Evolutionary conservation across 306 rosid species (phyloP), one percentile per base, ranked within the genome.

Genomic region (Alnus rubra): DNA sequence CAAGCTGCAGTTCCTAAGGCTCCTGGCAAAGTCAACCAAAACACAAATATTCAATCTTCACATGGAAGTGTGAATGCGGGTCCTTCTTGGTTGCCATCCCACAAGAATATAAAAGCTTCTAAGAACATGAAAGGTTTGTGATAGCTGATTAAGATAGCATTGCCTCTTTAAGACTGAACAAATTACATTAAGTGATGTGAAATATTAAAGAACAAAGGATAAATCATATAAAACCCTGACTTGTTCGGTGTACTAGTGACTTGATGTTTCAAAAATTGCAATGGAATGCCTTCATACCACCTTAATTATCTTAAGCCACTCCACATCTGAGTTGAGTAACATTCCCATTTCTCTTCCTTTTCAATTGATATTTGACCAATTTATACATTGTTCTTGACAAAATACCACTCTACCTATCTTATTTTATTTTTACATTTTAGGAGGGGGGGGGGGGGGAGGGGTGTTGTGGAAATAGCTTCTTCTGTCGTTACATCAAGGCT

Each of bases 1-100:
- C 84, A 96, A 86, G 76, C 9, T 84, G 90, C 98, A 96, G 83
- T 91, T 93, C 86, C 97, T 86, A 73, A 96, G 90, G 73, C 97
- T 91, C 97, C 99, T 96, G 82, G 67, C 7, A 83, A 69, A 72
- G 75, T 60, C 76, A 84, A 84, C 31, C 51, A 81, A 74, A 65
- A 77, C 68, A 82, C 73, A 76, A 70, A 67, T 15, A 10, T 19
- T 23, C 10, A 59, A 9, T 59, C 37, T 59, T 5, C 3, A 28
- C 35, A 55, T 55, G 62, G 23, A 59, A 31, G 5, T 19, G 1
- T 1, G 3, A 45, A 68, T 42, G 12, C 4, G 31, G 33, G 16
- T 39, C 37, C 31, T 68, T 19, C 52, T 7, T 9, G 72, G 42
- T 9, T 68, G 15, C 72, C 72, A 39, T 42, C 31, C 14, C 42